Evolutionary conservation across 1,284 basidiomycete genomes (phyloP).

Genomic region (Leccinum proliferum): DNA sequence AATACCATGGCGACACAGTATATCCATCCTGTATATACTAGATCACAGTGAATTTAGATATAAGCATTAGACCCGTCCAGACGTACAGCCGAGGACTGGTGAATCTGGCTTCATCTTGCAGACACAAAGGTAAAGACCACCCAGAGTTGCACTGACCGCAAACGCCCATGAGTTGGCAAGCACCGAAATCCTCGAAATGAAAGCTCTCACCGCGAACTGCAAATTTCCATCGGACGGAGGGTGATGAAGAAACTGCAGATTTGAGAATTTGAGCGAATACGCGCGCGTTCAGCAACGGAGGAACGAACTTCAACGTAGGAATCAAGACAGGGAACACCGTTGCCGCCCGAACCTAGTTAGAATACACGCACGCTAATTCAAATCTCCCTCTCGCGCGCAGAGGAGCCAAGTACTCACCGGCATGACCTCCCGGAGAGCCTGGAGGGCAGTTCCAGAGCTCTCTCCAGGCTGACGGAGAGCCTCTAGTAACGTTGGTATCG

Average conservation of each 20-base stretch:
- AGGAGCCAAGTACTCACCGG: constrained; percentile 48
- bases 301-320: constrained; percentile 65
- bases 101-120: constrained; percentile 55
- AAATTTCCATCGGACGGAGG: constrained; percentile 53
- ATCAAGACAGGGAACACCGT: constrained; percentile 99
- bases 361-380: background rate
- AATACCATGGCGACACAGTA: constrained; percentile 58
- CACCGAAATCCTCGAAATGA: background rate
- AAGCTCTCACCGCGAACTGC: constrained; percentile 47
- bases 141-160: constrained; percentile 44
- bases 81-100: constrained; percentile 52
- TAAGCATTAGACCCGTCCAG: background rate
- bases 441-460: constrained; percentile 90
- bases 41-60: background rate
- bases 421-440: constrained; percentile 94
- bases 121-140: constrained; percentile 61
- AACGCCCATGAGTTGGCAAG: constrained; percentile 1
- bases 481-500: constrained; percentile 91
- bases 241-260: constrained; percentile 57
- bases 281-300: background rate
- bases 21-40: constrained; percentile 55
- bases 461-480: constrained; percentile 90
- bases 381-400: too few relatives aligned
- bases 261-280: constrained; percentile 21
- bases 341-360: constrained; percentile 71